phyloP scores from a whole-genome alignment of 345 rosid species.

The Aurinia saxatilis region DNA sequence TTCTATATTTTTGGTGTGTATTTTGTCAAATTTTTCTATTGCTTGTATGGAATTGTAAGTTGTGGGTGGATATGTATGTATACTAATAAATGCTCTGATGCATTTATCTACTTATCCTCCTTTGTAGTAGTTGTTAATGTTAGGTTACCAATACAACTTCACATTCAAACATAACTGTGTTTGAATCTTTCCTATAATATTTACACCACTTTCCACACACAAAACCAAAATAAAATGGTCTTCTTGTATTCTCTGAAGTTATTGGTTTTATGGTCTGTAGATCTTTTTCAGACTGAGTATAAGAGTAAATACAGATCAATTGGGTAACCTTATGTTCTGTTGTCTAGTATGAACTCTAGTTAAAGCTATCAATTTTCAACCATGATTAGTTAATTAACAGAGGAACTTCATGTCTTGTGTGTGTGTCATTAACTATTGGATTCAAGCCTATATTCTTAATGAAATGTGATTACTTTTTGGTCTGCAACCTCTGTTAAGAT shows the following conservation, averaged over 20 bases:
- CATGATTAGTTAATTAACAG: neutral
- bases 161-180: neutral
- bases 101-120: conserved; percentile 23
- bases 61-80: conserved; percentile 23
- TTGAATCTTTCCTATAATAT: neutral
- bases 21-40: neutral
- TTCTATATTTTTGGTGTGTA: conserved; percentile 18
- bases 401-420: no score
- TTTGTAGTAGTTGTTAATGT: conserved; percentile 7
- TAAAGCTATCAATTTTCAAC: neutral
- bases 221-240: neutral
- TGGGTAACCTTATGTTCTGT: neutral
- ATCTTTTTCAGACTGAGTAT: conserved; percentile 1
- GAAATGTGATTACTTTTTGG: conserved; percentile 11
- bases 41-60: conserved; percentile 4
- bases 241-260: neutral
- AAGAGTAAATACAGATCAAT: neutral
- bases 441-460: neutral
- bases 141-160: conserved; percentile 17
- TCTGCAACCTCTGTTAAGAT: neutral
- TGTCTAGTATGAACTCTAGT: conserved; percentile 3
- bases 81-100: conserved; percentile 20
- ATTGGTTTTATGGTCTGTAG: neutral
- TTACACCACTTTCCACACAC: neutral
- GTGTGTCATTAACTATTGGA: neutral